phyloP scores from a whole-genome alignment of 1,284 basidiomycete species.

The Cryptococcus sp. region DNA sequence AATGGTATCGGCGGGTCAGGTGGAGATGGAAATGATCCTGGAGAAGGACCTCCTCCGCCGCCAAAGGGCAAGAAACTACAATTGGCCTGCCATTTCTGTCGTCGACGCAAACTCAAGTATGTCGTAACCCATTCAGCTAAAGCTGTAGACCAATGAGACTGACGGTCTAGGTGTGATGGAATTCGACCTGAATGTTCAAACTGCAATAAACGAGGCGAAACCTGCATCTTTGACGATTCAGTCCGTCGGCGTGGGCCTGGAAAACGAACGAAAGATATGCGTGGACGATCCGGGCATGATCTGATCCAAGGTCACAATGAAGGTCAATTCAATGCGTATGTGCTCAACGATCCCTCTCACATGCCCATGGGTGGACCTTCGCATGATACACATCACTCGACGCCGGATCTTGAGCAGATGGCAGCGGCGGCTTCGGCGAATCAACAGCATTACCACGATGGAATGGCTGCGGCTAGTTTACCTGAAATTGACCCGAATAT shows the following conservation, averaged over 20 bases:
- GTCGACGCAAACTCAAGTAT: slow-evolving; percentile 48
- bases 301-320: slow-evolving; percentile 3
- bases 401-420: not conserved
- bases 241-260: slow-evolving; percentile 50
- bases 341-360: too few species aligned
- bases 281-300: slow-evolving; percentile 36
- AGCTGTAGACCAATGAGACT: not conserved
- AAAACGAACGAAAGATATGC: slow-evolving; percentile 48
- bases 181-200: slow-evolving; percentile 45
- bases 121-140: slow-evolving; percentile 8
- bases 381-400: not conserved
- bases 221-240: slow-evolving; percentile 46
- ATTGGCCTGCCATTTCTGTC: slow-evolving; percentile 50
- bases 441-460: too few species aligned
- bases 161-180: slow-evolving; percentile 42
- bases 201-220: slow-evolving; percentile 40
- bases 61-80: slow-evolving; percentile 35
- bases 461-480: not conserved
- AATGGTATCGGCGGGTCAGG: slow-evolving; percentile 2
- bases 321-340: not conserved
- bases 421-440: too few species aligned
- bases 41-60: not conserved
- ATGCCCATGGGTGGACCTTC: not conserved
- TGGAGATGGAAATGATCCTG: not conserved
- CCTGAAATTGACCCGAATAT: not conserved